Base-by-base conservation (phyloP, 257 asterid species). In the Mentha longifolia region DNA sequence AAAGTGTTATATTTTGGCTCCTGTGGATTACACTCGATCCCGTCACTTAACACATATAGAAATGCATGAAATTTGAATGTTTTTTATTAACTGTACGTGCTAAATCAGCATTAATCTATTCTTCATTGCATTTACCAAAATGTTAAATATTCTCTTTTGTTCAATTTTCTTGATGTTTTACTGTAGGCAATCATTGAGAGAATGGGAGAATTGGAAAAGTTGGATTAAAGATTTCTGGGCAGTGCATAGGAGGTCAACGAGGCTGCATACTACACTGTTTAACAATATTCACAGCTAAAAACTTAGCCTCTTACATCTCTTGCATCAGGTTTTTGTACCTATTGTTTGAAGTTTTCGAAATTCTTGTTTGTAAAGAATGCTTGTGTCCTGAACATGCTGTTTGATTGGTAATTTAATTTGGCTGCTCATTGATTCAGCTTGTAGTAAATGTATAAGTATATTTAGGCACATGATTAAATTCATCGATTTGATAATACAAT, bases 171-270 rank as follows among this genome's bases (percentile, higher is more conserved):
- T 19, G 20, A 62, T n/a, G n/a, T n/a, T n/a, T n/a, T n/a, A 60
- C 20, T 37, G 50, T 86, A 92, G 98, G 96, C 97, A 51, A 92
- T 92, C 77, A 92, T 92, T 52, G 97, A 89, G 85, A 87, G 97
- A 84, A 89, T 92, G 96, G 97, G 97, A 60, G 97, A 92, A 78
- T 70, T 91, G 87, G 97, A 91, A 77, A 91, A 89, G 86, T 92
- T 80, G 73, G 96, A 92, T 61, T 92, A 74, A 75, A 63, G 72
- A 71, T 56, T 51, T 59, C 45, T 60, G 19, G 37, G 22, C 37
- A 43, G 22, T 5, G 55, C 30, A 45, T 10, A 28, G 46, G 68
- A 67, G 50, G 73, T 67, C 51, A 3, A 43, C 33, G 8, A 28
- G 64, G 50, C 71, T 37, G n/a, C 37, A 10, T 9, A 17, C 39